Percentiles rank a stretch among this genome's conserved stretches.
phyloP scores from a whole-genome alignment of 1,139 yeast genomes.

The Debaryomycetaceae sp. region DNA sequence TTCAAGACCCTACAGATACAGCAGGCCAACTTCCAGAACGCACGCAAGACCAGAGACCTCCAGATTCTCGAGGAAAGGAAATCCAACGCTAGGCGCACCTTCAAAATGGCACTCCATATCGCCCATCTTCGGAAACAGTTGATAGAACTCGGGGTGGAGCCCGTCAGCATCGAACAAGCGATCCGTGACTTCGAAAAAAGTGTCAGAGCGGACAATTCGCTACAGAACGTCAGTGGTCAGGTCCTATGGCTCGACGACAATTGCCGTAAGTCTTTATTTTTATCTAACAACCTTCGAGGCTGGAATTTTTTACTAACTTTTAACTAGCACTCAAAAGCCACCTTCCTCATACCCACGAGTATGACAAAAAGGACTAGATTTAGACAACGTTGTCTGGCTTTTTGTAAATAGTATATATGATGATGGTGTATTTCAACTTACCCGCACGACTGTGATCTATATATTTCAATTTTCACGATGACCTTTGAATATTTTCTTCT shows the following conservation, averaged over 20 bases:
- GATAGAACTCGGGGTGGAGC: constrained; percentile 48
- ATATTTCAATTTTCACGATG: constrained; percentile 3
- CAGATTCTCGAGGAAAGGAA: constrained; percentile 47
- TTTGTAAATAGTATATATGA: not conserved
- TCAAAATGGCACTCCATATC: constrained; percentile 61
- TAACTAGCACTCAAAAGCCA: constrained; percentile 39
- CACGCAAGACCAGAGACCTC: constrained; percentile 44
- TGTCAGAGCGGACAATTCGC: constrained; percentile 54
- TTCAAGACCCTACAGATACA: constrained; percentile 41
- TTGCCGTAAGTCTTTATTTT: constrained; percentile 21
- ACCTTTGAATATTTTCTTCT: constrained; percentile 13
- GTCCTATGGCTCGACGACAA: constrained; percentile 58
- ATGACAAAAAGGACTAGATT: constrained; percentile 35
- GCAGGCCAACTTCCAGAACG: constrained; percentile 41
- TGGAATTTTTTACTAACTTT: constrained; percentile 11
- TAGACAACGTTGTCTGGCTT: not conserved
- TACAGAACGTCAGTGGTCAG: constrained; percentile 52
- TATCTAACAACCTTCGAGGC: not conserved
- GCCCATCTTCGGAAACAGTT: constrained; percentile 61
- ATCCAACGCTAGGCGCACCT: constrained; percentile 47
- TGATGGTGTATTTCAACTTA: constrained; percentile 10
- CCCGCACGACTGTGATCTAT: constrained; percentile 14
- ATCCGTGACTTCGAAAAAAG: constrained; percentile 50
- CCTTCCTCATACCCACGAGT: constrained; percentile 59
- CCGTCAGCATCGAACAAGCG: constrained; percentile 50